These are phyloP conservation scores for Zarea fungicola DNA, from an alignment of 2,329 filamentous ascomycete species.

Conservation along the genomic window DNA sequence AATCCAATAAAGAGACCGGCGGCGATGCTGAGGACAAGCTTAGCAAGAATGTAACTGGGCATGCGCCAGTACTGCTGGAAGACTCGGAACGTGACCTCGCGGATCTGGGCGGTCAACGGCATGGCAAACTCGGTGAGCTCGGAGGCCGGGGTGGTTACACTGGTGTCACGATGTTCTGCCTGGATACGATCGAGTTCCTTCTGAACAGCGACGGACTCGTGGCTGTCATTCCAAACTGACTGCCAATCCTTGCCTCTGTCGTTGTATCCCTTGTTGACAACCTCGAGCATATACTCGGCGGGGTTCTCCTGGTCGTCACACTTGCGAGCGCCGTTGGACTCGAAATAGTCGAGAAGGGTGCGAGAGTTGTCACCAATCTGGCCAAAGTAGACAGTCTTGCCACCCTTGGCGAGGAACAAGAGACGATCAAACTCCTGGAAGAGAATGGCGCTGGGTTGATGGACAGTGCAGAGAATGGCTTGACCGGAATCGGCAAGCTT, in stretches of 20 bases:
- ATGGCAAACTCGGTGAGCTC: constrained; percentile 68
- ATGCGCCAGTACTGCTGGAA: constrained; percentile 84
- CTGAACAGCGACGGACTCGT: constrained; percentile 46
- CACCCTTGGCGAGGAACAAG: constrained; percentile 59
- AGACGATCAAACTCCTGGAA: constrained; percentile 56
- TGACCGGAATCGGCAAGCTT: constrained; percentile 54
- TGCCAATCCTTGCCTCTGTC: constrained; percentile 56
- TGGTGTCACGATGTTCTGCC: neutral
- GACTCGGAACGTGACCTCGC: constrained; percentile 59
- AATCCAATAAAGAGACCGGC: constrained; percentile 69
- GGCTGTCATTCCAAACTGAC: constrained; percentile 54
- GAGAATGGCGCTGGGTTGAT: constrained; percentile 49
- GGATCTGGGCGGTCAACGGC: constrained; percentile 62
- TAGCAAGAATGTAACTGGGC: constrained; percentile 72
- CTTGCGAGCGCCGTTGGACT: constrained; percentile 54
- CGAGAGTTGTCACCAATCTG: constrained; percentile 56
- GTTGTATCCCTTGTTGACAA: constrained; percentile 38
- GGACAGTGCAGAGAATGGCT: constrained; percentile 50
- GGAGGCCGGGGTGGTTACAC: constrained; percentile 36
- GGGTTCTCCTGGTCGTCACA: constrained; percentile 63
- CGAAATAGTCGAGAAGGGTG: constrained; percentile 58
- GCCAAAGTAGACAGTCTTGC: constrained; percentile 65
- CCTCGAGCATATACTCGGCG: constrained; percentile 68
- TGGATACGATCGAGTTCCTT: constrained; percentile 58
- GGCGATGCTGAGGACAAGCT: constrained; percentile 55